Conservation (phyloP, 1,284 basidiomycete genomes). For the Trametes sp. region DNA sequence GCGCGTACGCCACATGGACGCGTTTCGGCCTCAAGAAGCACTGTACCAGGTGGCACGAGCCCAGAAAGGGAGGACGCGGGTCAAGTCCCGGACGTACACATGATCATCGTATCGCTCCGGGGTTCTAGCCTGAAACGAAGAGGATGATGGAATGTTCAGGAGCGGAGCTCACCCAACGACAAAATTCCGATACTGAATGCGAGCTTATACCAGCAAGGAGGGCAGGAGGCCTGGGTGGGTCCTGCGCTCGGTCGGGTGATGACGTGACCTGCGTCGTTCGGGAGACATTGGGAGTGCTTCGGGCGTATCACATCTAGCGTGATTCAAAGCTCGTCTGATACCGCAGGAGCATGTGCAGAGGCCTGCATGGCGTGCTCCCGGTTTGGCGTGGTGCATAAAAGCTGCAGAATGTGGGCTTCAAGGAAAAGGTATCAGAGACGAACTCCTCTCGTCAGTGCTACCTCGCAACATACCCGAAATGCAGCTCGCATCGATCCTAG, state of each 20-base stretch:
- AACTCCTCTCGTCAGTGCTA: neutral
- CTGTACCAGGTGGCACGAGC: no score
- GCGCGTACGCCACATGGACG: no score
- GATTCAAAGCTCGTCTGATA: neutral
- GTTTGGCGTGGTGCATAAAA: neutral
- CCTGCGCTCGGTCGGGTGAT: neutral
- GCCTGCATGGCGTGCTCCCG: neutral
- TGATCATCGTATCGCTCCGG: neutral
- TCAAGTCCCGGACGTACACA: no score
- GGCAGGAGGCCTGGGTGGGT: neutral
- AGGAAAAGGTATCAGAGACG: neutral
- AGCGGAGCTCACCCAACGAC: neutral
- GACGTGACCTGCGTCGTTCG: neutral
- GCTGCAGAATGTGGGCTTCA: neutral
- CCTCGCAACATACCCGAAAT: conserved; percentile 1
- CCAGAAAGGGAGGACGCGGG: no score
- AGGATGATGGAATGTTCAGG: neutral
- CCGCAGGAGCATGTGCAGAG: neutral
- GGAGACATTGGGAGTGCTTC: neutral
- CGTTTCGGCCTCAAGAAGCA: no score
- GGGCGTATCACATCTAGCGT: neutral
- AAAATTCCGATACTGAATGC: neutral
- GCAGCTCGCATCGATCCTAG: conserved; percentile 22
- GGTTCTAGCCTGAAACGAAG: neutral
- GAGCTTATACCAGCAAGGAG: neutral